phyloP scores from a whole-genome alignment of 805 yeast genomes.

The Cyberlindnera xishuangbannaensis region DNA sequence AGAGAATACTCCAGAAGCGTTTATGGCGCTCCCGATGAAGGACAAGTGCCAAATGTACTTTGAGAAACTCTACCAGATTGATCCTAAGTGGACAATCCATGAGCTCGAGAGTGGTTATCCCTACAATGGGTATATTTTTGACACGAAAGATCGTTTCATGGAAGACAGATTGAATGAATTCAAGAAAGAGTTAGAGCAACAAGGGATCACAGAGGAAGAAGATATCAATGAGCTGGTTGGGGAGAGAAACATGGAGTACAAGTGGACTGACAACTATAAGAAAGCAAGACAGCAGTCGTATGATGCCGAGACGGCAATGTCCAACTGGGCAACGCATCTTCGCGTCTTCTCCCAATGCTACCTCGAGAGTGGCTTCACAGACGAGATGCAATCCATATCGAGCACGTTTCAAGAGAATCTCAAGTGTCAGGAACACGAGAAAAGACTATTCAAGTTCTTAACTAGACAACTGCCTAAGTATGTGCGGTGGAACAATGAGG shows the following conservation, averaged over 20 bases:
- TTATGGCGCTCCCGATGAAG: slow-evolving; percentile 9
- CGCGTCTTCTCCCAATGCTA: slow-evolving; percentile 26
- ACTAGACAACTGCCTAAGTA: slow-evolving; percentile 34
- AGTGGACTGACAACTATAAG: slow-evolving; percentile 18
- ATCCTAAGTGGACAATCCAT: slow-evolving; percentile 22
- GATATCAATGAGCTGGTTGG: slow-evolving; percentile 4
- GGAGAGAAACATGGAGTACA: slow-evolving; percentile 9
- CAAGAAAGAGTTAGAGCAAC: slow-evolving; percentile 11
- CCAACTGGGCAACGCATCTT: slow-evolving; percentile 21
- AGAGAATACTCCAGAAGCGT: slow-evolving; percentile 12
- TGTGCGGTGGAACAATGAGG: slow-evolving; percentile 36
- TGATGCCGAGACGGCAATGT: slow-evolving; percentile 21
- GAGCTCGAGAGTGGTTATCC: slow-evolving; percentile 17
- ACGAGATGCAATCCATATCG: slow-evolving; percentile 5
- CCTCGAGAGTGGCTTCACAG: slow-evolving; percentile 8
- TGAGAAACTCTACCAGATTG: slow-evolving; percentile 10
- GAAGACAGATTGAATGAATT: slow-evolving; percentile 14
- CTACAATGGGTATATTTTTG: slow-evolving; percentile 22
- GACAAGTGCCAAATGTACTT: slow-evolving; percentile 20
- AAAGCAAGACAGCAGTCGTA: slow-evolving; percentile 12
- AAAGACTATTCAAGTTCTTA: slow-evolving; percentile 37
- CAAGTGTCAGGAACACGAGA: slow-evolving; percentile 25
- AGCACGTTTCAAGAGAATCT: slow-evolving; percentile 8
- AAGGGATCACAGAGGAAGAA: slow-evolving; percentile 10
- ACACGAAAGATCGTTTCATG: slow-evolving; percentile 19